A percentile compares a stretch with the other conserved stretches of the same genome.
Evolutionary conservation across 2,329 filamentous ascomycete genomes (phyloP).

Genomic region (Aureobasidium sp.): DNA sequence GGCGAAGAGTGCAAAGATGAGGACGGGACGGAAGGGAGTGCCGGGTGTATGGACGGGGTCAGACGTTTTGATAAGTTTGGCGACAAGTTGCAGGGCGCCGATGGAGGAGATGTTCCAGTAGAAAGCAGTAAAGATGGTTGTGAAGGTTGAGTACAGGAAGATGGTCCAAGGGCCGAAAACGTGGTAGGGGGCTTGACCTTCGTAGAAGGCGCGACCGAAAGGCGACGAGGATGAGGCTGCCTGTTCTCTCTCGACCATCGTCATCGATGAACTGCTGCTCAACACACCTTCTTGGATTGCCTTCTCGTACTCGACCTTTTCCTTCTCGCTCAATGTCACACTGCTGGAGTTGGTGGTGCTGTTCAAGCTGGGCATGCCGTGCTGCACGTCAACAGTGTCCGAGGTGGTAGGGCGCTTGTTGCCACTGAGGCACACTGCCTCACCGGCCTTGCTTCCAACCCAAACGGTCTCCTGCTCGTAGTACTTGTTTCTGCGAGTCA

Average conservation of each 20-base stretch:
- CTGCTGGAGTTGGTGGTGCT: conserved; percentile 7
- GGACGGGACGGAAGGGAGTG: conserved; percentile 23
- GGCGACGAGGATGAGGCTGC: conserved; percentile 29
- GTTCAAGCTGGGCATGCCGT: not conserved
- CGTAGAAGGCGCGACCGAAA: conserved; percentile 50
- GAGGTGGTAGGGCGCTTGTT: conserved; percentile 8
- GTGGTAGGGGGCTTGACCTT: conserved; percentile 41
- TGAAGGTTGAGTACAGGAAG: conserved; percentile 41
- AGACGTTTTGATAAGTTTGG: conserved; percentile 21
- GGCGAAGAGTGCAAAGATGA: conserved; percentile 35
- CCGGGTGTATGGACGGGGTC: conserved; percentile 13
- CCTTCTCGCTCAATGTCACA: not conserved
- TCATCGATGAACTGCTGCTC: conserved; percentile 11
- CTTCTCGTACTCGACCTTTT: not conserved
- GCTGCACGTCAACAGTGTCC: not conserved
- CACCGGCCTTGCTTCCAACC: conserved; percentile 45
- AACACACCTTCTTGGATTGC: not conserved
- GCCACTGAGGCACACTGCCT: conserved; percentile 37
- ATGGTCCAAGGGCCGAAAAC: conserved; percentile 42
- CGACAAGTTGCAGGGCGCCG: conserved; percentile 40
- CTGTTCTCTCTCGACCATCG: not conserved
- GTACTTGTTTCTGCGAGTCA: conserved; percentile 37
- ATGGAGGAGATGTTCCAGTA: conserved; percentile 46
- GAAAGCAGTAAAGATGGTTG: conserved; percentile 38
- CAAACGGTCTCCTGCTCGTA: conserved; percentile 42